A percentile compares a stretch with the other conserved stretches of the same genome.
Evolutionary conservation across 1,284 basidiomycete genomes (phyloP).

Genomic region (Cutaneotrichosporon cyanovorans): DNA sequence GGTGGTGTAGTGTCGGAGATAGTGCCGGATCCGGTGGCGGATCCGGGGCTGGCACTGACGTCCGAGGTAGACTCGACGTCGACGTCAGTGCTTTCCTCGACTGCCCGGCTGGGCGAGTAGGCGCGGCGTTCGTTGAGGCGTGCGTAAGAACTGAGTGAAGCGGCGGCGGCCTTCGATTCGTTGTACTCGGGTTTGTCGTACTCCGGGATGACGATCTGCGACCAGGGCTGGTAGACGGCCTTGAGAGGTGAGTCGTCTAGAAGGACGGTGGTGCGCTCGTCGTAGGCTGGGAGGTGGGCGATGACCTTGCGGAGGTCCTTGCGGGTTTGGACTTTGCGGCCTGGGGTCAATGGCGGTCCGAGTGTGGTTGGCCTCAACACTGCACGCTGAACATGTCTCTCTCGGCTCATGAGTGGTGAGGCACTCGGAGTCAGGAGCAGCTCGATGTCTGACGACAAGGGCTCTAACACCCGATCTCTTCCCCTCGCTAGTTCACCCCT

Average conservation of each 20-base stretch:
- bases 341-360: conserved; percentile 5
- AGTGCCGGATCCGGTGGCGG: no score
- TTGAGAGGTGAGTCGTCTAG: conserved; percentile 45
- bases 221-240: conserved; percentile 43
- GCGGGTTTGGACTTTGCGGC: conserved; percentile 37
- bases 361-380: no score
- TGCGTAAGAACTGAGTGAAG: no score
- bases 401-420: no score
- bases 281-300: conserved; percentile 21
- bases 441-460: no score
- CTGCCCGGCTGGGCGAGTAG: no score
- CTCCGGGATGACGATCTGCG: conserved; percentile 42
- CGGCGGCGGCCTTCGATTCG: background rate
- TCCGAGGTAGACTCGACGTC: background rate
- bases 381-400: no score
- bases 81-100: background rate
- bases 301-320: conserved; percentile 42
- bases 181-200: conserved; percentile 27
- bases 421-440: no score
- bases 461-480: no score
- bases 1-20: background rate
- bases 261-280: conserved; percentile 30
- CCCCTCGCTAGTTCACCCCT: no score
- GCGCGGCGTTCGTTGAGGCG: no score
- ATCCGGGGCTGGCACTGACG: no score